Conservation (phyloP, 108 stramenopile species). For the Nitzschia palea region DNA sequence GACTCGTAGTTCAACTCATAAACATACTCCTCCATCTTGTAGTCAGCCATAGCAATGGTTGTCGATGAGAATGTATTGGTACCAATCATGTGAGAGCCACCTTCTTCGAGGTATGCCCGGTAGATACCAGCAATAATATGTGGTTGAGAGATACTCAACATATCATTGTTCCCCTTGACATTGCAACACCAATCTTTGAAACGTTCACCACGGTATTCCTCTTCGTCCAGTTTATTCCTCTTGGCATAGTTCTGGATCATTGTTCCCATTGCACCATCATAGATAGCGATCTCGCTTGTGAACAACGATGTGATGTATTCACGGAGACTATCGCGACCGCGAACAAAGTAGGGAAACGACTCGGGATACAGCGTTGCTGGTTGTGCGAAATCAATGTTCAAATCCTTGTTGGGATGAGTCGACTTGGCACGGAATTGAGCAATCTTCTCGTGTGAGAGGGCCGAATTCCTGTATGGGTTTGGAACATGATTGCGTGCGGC, state of each 20-base stretch:
- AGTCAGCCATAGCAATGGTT: conserved; percentile 98
- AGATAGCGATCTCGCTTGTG: conserved; percentile 85
- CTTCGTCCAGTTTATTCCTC: conserved; percentile 92
- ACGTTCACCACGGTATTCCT: conserved; percentile 94
- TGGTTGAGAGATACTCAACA: conserved; percentile 95
- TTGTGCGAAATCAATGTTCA: conserved; percentile 82
- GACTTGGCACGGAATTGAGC: conserved; percentile 72
- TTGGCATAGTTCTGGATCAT: conserved; percentile 99
- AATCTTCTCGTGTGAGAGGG: conserved; percentile 79
- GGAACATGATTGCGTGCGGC: conserved; percentile 84
- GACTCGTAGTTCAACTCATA: conserved; percentile 96
- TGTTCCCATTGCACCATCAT: conserved; percentile 99
- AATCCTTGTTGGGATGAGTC: conserved; percentile 72
- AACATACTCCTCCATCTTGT: conserved; percentile 93
- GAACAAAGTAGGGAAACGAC: conserved; percentile 88
- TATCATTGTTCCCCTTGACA: conserved; percentile 99
- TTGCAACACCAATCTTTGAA: conserved; percentile 92
- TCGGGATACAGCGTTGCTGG: conserved; percentile 58
- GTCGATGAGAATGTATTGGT: conserved; percentile 99
- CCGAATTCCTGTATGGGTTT: conserved; percentile 79
- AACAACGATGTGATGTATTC: conserved; percentile 89
- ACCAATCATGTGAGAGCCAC: conserved; percentile 94
- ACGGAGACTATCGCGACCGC: conserved; percentile 90
- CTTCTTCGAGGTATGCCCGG: conserved; percentile 87
- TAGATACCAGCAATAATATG: conserved; percentile 95